Evolutionary conservation across 23 red algal genomes (phyloP).

Genomic region (Gracilariopsis chorda): DNA sequence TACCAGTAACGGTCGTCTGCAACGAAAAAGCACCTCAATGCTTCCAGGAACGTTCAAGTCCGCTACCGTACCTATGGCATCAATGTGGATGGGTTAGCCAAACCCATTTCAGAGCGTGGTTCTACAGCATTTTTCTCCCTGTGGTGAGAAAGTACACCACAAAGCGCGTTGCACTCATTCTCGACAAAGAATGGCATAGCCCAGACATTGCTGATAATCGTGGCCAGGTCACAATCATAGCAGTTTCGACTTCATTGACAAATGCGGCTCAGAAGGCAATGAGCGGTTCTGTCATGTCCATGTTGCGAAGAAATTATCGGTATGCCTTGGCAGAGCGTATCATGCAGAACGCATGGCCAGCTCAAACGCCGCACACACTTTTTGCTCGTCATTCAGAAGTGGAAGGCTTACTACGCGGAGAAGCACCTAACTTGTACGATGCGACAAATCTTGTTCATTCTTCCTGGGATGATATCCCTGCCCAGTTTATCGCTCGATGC

Average conservation of each 20-base stretch:
- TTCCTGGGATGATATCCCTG: background rate
- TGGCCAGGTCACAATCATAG: conserved; percentile 42
- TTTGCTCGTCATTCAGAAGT: conserved; percentile 10
- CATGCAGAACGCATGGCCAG: conserved; percentile 3
- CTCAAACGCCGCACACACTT: conserved; percentile 1
- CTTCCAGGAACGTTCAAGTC: conserved; percentile 30
- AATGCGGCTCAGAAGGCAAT: background rate
- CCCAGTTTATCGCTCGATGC: background rate
- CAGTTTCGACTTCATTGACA: background rate
- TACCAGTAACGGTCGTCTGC: conserved; percentile 32
- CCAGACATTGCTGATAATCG: conserved; percentile 15
- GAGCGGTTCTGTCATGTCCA: background rate
- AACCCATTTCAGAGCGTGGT: conserved; percentile 35
- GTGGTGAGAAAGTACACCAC: conserved; percentile 2
- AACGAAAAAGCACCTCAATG: conserved; percentile 19
- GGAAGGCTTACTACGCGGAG: background rate
- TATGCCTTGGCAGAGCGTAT: background rate
- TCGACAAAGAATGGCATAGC: conserved; percentile 22
- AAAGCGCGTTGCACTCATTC: conserved; percentile 33
- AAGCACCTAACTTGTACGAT: background rate
- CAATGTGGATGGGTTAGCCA: conserved; percentile 7
- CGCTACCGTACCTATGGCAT: conserved; percentile 44
- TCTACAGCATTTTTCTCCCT: conserved; percentile 37
- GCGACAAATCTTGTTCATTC: background rate
- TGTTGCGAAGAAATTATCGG: background rate